Percentiles rank a stretch among this genome's conserved stretches.
Conservation (phyloP, 441 rosid genomes). For the Pelargonium fulgidum region DNA sequence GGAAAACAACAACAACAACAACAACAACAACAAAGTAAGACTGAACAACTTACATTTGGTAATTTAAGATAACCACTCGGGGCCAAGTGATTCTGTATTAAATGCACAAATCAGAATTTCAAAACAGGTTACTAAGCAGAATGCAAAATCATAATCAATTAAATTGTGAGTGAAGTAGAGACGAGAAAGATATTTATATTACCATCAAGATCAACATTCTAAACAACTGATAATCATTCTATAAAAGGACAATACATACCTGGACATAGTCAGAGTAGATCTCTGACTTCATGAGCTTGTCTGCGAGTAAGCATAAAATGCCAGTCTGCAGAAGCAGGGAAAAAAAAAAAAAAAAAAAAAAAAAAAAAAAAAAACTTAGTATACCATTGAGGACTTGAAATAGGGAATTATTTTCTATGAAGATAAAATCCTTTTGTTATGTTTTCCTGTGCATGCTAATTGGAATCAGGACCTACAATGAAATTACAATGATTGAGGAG, state of each 20-base stretch:
- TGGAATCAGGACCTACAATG: not conserved
- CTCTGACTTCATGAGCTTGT: constrained; percentile 45
- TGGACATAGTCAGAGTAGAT: constrained; percentile 61
- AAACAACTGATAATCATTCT: not conserved
- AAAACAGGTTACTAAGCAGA: constrained; percentile 5
- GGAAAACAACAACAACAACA: not conserved
- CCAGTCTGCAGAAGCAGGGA: constrained; percentile 45
- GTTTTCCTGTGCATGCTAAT: not conserved
- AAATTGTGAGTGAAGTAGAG: not conserved
- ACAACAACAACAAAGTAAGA: not conserved
- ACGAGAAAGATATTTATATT: not conserved
- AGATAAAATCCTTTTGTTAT: not conserved
- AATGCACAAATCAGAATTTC: constrained; percentile 19
- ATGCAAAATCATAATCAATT: constrained; percentile 11
- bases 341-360: too few species aligned
- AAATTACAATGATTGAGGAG: not conserved
- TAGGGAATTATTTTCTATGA: not conserved
- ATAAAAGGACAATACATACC: constrained; percentile 30
- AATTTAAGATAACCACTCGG: constrained; percentile 73
- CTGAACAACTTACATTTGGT: constrained; percentile 49
- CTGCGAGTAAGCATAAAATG: constrained; percentile 43
- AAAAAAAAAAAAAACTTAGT: too few species aligned
- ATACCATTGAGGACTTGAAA: constrained; percentile 4
- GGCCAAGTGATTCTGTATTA: constrained; percentile 61
- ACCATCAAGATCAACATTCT: not conserved